Evolutionary conservation across 805 yeast species (phyloP).

Genomic region (Lachancea thermotolerans): DNA sequence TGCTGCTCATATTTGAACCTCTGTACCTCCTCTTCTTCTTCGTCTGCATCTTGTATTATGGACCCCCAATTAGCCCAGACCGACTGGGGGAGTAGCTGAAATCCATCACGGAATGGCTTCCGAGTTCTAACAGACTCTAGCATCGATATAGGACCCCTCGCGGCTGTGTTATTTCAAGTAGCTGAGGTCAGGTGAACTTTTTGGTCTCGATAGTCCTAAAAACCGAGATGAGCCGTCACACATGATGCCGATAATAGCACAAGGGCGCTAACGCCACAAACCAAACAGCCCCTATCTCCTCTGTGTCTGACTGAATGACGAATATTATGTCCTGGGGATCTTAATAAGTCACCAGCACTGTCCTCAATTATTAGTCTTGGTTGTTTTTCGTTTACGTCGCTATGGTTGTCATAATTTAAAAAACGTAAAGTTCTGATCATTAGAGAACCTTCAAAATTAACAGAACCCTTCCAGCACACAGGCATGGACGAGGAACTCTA

Average conservation of each 20-base stretch:
- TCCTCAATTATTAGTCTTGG: no score
- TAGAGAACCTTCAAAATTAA: no score
- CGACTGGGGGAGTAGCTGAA: conserved; percentile 19
- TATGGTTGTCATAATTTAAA: no score
- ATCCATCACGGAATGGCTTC: conserved; percentile 19
- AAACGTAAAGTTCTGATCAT: no score
- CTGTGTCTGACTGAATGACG: no score
- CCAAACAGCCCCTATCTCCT: no score
- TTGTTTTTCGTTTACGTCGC: no score
- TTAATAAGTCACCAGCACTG: no score
- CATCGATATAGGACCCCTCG: conserved; percentile 7
- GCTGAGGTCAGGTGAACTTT: background rate
- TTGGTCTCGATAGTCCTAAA: background rate
- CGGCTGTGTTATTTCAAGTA: background rate
- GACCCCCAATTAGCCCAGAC: conserved; percentile 27
- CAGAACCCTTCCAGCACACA: background rate
- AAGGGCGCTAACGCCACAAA: no score
- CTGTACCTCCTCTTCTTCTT: conserved; percentile 53
- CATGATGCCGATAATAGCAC: background rate
- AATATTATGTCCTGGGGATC: no score
- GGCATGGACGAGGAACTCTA: conserved; percentile 58
- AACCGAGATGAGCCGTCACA: conserved; percentile 1
- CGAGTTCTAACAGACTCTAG: conserved; percentile 21
- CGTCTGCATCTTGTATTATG: conserved; percentile 34
- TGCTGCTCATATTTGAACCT: conserved; percentile 72